A percentile compares a stretch with the other conserved stretches of the same genome.
Conservation (phyloP, 495 filamentous ascomycete species). For the Talaromyces trachyspermus region DNA sequence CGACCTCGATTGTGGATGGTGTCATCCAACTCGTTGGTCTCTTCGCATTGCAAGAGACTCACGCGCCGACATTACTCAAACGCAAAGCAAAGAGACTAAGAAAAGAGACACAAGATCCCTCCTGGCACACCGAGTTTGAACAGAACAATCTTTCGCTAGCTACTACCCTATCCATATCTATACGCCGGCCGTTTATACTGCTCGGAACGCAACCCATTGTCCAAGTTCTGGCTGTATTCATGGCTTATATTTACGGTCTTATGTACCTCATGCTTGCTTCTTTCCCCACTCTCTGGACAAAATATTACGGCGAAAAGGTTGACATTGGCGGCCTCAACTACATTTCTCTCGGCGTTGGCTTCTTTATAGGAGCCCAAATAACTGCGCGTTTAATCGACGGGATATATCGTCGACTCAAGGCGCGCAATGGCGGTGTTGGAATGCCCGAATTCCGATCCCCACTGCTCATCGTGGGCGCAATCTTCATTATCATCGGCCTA, state of each 20-base stretch:
- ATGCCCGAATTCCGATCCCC: conserved; percentile 64
- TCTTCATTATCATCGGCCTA: conserved; percentile 56
- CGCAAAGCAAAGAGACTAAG: conserved; percentile 49
- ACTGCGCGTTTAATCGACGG: conserved; percentile 56
- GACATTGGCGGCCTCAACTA: conserved; percentile 63
- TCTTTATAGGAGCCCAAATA: conserved; percentile 57
- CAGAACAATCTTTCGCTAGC: conserved; percentile 35
- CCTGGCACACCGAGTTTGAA: conserved; percentile 59
- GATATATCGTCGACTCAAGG: conserved; percentile 57
- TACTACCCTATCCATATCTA: conserved; percentile 32
- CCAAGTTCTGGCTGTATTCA: conserved; percentile 52
- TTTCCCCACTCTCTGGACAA: conserved; percentile 57
- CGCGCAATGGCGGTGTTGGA: conserved; percentile 47
- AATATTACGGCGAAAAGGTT: conserved; percentile 50
- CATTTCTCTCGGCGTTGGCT: conserved; percentile 63
- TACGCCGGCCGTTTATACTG: conserved; percentile 52
- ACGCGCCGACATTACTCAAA: conserved; percentile 54
- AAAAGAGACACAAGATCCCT: conserved; percentile 55
- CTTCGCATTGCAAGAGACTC: conserved; percentile 65
- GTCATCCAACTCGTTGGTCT: conserved; percentile 56
- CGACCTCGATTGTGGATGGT: conserved; percentile 53
- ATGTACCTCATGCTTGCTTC: conserved; percentile 67
- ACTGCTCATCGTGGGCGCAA: conserved; percentile 48
- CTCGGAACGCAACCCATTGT: conserved; percentile 54
- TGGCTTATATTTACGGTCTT: conserved; percentile 64